Conservation (phyloP, 2,329 filamentous ascomycete genomes). For the Hymenoscyphus scutula region DNA sequence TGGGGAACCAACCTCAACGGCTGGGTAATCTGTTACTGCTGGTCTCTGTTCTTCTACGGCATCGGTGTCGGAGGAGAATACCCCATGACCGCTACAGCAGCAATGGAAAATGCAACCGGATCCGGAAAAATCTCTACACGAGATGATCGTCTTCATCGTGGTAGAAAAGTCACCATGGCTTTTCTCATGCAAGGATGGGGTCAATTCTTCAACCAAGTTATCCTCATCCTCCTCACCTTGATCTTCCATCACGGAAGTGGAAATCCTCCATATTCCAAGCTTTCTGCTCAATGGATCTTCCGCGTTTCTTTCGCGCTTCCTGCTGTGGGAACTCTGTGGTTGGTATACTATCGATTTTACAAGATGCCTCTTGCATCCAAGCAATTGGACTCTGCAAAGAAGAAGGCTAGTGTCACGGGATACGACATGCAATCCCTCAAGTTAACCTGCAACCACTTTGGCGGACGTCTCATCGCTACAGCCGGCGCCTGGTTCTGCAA, state of each 20-base stretch:
- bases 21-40: conserved; percentile 97
- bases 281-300: conserved; percentile 86
- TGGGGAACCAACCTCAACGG: conserved; percentile 87
- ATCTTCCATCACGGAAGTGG: conserved; percentile 72
- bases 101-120: conserved; percentile 88
- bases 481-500: conserved; percentile 92
- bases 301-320: conserved; percentile 90
- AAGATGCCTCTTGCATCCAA: conserved; percentile 90
- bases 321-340: conserved; percentile 86
- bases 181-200: conserved; percentile 99
- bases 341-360: conserved; percentile 92
- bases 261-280: conserved; percentile 68
- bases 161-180: conserved; percentile 90
- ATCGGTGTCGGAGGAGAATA: conserved; percentile 82
- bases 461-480: conserved; percentile 81
- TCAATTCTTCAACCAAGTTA: conserved; percentile 88
- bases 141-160: conserved; percentile 91
- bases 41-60: conserved; percentile 90
- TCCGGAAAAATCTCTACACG: conserved; percentile 83
- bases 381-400: conserved; percentile 79
- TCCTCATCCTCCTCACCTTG: conserved; percentile 81
- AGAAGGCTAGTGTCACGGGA: conserved; percentile 81
- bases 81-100: conserved; percentile 92
- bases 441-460: conserved; percentile 78
- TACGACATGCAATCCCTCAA: conserved; percentile 85